phyloP scores from a whole-genome alignment of 306 rosid genomes.

The Medicago truncatula region DNA sequence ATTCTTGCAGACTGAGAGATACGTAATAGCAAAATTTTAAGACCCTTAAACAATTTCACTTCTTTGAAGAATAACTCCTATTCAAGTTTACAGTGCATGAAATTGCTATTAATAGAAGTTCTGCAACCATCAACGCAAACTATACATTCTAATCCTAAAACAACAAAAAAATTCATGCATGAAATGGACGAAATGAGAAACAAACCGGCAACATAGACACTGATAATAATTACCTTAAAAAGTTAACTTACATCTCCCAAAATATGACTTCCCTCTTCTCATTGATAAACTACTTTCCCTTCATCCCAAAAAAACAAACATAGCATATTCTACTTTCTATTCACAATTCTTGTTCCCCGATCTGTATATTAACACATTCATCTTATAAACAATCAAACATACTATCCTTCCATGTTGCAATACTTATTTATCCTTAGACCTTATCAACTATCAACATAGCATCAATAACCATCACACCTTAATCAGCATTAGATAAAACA shows the following conservation, averaged over 20 bases:
- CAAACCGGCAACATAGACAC: slow-evolving; percentile 1
- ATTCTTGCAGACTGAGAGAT: slow-evolving; percentile 6
- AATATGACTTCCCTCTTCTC: slow-evolving; percentile 11
- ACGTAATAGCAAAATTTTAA: background rate
- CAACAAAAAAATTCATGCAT: background rate
- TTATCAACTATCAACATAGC: background rate
- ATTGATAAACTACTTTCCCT: slow-evolving; percentile 7
- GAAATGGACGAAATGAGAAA: background rate
- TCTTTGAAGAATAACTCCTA: slow-evolving; percentile 2
- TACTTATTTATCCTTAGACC: background rate
- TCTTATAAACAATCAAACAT: slow-evolving; percentile 7
- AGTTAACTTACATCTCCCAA: slow-evolving; percentile 3
- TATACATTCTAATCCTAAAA: slow-evolving; percentile 10
- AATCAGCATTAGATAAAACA: background rate
- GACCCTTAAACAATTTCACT: slow-evolving; percentile 1
- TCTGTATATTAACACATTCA: slow-evolving; percentile 3
- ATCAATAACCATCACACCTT: slow-evolving; percentile 10
- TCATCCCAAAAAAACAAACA: background rate
- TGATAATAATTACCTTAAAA: slow-evolving; percentile 1
- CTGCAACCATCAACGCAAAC: background rate
- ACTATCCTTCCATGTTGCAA: slow-evolving; percentile 14
- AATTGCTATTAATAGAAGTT: slow-evolving; percentile 16
- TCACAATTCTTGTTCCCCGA: background rate
- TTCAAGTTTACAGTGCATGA: slow-evolving; percentile 13
- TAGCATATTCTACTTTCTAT: slow-evolving; percentile 27